Evolutionary conservation across 2,329 filamentous ascomycete species (phyloP), one percentile per base, ranked within the genome.

Genomic region (Setomelanomma holmii): DNA sequence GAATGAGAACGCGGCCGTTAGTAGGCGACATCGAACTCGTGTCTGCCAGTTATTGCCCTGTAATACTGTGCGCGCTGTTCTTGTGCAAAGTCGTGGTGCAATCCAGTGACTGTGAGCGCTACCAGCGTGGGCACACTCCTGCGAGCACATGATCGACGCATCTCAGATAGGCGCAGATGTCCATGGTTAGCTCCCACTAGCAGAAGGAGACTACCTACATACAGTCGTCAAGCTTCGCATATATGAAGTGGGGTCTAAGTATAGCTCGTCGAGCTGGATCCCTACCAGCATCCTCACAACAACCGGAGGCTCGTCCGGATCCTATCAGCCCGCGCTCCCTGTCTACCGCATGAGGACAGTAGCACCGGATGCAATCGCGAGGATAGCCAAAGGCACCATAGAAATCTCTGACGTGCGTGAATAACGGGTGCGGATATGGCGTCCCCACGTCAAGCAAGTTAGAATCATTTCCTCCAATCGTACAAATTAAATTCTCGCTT

Each of bases 71-170:
- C n/a, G n/a, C n/a, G n/a, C n/a, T n/a, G n/a, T n/a, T n/a, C 39
- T 24, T 14, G 21, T 24, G 7, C 34, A 16, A 17, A 24, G 20
- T 17, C 8, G 22, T 21, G n/a, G 39, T 27, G 22, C 39, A 41
- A 41, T 17, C 39, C 36, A 34, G 24, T 51, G 41, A 40, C 48
- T 19, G 27, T 51, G 41, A n/a, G n/a, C n/a, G n/a, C n/a, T n/a
- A n/a, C n/a, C n/a, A n/a, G n/a, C n/a, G n/a, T n/a, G n/a, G n/a
- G n/a, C n/a, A n/a, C n/a, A n/a, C n/a, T n/a, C n/a, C n/a, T n/a
- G n/a, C n/a, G n/a, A n/a, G n/a, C n/a, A n/a, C n/a, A n/a, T n/a
- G n/a, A n/a, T n/a, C n/a, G n/a, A n/a, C n/a, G n/a, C n/a, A n/a
- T n/a, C n/a, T n/a, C n/a, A n/a, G n/a, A n/a, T n/a, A n/a, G n/a